These are phyloP conservation scores for Eucalyptus polybractea DNA, from an alignment of 345 rosid genomes.

Conservation along the genomic window DNA sequence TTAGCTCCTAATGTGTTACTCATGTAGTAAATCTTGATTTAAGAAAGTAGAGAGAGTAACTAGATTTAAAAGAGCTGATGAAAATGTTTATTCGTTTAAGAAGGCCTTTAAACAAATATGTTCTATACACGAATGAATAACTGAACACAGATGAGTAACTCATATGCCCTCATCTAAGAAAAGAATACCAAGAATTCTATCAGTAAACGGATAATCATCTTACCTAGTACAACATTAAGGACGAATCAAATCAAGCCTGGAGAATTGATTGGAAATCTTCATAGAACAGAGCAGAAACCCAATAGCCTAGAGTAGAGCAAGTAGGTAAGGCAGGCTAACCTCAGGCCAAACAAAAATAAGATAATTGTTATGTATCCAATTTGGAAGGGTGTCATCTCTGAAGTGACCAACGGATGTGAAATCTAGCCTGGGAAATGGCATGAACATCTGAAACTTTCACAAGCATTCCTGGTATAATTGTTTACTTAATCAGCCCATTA, in stretches of 20 bases:
- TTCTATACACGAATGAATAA: not conserved
- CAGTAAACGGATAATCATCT: not conserved
- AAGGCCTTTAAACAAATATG: not conserved
- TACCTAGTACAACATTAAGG: not conserved
- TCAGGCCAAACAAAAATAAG: not conserved
- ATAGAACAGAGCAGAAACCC: no score
- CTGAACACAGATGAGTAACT: no score
- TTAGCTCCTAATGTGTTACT: no score
- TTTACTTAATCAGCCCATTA: not conserved
- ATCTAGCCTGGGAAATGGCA: not conserved
- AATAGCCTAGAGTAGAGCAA: no score
- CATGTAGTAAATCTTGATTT: no score
- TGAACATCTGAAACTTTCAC: not conserved
- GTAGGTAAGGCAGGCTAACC: not conserved
- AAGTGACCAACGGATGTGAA: not conserved
- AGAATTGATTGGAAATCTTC: no score
- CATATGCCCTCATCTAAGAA: not conserved
- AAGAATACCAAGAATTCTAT: not conserved
- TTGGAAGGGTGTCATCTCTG: not conserved
- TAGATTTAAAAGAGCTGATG: not conserved
- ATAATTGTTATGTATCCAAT: rapidly evolving
- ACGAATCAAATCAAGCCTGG: not conserved
- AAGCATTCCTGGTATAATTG: not conserved
- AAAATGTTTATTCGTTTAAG: no score
- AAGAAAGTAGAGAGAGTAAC: no score